Base-by-base conservation (phyloP, 2,329 filamentous ascomycete species). In the Fusarium burgessii region DNA sequence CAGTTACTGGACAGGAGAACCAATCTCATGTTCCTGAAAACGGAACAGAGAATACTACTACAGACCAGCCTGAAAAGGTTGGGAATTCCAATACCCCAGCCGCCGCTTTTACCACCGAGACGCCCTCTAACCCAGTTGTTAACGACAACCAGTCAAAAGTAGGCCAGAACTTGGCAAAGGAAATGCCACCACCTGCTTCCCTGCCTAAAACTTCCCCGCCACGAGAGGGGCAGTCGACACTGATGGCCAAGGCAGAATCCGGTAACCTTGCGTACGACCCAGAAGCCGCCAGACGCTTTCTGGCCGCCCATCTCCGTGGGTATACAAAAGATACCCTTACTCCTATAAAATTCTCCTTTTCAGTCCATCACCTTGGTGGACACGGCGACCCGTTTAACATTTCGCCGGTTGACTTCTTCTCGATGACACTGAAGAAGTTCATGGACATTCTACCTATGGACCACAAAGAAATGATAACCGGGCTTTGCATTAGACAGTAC, bases 401-500 rank as follows among this genome's bases (percentile, higher is more conserved):
- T n/a, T 40, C 38, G 1, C 35, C 46, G 7, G 15, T 32, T 12
- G 11, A 40, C 15, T 70, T 70, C 51, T 63, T 51, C 20, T 10
- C 36, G 7, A 61, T 60, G 51, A 51, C 66, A 1, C 59, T 73
- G 15, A 29, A 27, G 7, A 50, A 67, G 6, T 54, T 73, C 5
- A 46, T 72, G 4, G 33, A 36, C 3, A 54, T 54, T 11, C 58
- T 71, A 14, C 55, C 52, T 13, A 36, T 74, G 32, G 52, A 58
- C 17, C 32, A 68, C n/a, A 70, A 71, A 27, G 43, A 52, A 23
- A 36, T 17, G n/a, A 45, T 71, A 18, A 20, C 43, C 27, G 62
- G 62, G 7, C 12, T 70, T 9, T 58, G 42, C 29, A 56, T 70
- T 25, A 23, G 51, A 6, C 65, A 68, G 33, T 43, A 50, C 11